Evolutionary conservation across 179 eudicot genomes (phyloP), one percentile per base, ranked within the genome.

Genomic region (Silene vulgaris): DNA sequence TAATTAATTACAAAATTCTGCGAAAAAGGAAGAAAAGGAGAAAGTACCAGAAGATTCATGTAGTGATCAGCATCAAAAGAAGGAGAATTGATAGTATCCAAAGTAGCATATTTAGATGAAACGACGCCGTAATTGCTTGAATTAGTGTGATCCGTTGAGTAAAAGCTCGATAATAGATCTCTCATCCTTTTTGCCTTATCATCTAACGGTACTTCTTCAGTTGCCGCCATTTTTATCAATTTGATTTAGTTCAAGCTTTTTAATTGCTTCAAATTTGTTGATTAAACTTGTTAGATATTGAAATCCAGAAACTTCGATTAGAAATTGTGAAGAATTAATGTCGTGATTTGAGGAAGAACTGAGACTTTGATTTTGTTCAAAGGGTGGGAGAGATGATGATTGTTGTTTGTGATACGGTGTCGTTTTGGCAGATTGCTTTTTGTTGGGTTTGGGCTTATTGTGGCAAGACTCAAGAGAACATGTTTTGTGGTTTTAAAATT

Each of bases 121-220:
- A 89, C 70, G 48, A 84, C 68, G 68, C 70, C 67, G 21, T 88
- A 75, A 80, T 77, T 67, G 21, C 86, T 17, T 40, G 72, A 71
- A 8, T 85, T 74, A 77, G 78, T 75, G 54, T 87, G 84, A 87
- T 95, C 97, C 43, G 89, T 82, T 13, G 99, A 87, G 81, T 95
- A 95, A 71, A 89, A 95, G 83, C 99, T 95, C 45, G 99, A 92
- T 28, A 95, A 68, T 75, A 95, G 90, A 90, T 95, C 99, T 81
- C 99, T 87, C 95, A 88, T 90, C 74, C 97, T 88, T 88, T 92
- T 95, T 73, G 97, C 95, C 73, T 95, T 95, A 73, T 95, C 99
- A 72, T 95, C 99, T 80, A 95, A 57, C 19, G 89, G 91, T 57
- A 72, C 86, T 65, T 79, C 96, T 13, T 87, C 92, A 1, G 37